These are phyloP conservation scores for Sanghuangporus sanghuang DNA, from an alignment of 1,284 basidiomycete species.

Conservation along the genomic window DNA sequence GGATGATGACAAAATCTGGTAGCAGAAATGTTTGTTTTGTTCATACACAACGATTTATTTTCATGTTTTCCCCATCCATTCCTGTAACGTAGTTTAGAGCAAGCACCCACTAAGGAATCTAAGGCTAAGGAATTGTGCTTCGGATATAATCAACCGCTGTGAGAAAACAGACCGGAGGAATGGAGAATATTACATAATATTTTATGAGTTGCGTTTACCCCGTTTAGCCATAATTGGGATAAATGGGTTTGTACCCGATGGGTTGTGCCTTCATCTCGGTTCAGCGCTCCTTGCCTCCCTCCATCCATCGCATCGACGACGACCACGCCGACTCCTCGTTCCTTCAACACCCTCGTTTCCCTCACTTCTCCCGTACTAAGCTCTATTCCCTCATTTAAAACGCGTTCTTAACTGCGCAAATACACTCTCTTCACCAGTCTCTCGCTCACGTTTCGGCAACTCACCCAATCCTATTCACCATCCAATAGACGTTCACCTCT, in stretches of 20 bases:
- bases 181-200: not conserved
- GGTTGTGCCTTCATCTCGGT: not conserved
- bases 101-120: too few species aligned
- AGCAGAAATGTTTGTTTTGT: not conserved
- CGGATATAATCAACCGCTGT: not conserved
- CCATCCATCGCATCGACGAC: slow-evolving; percentile 1
- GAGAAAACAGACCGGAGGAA: not conserved
- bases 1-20: not conserved
- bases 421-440: not conserved
- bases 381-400: not conserved
- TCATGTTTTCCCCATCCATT: not conserved
- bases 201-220: not conserved
- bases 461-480: not conserved
- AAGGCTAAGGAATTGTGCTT: too few species aligned
- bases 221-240: not conserved
- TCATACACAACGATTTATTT: not conserved
- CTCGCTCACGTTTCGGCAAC: not conserved
- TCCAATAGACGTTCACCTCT: not conserved
- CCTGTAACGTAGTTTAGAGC: slow-evolving; percentile 12
- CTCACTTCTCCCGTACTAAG: not conserved
- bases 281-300: not conserved
- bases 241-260: not conserved
- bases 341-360: slow-evolving; percentile 1
- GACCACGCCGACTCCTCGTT: slow-evolving; percentile 7
- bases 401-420: not conserved